phyloP scores from a whole-genome alignment of 352 stramenopile genomes.

The Phytopythium boreale region DNA sequence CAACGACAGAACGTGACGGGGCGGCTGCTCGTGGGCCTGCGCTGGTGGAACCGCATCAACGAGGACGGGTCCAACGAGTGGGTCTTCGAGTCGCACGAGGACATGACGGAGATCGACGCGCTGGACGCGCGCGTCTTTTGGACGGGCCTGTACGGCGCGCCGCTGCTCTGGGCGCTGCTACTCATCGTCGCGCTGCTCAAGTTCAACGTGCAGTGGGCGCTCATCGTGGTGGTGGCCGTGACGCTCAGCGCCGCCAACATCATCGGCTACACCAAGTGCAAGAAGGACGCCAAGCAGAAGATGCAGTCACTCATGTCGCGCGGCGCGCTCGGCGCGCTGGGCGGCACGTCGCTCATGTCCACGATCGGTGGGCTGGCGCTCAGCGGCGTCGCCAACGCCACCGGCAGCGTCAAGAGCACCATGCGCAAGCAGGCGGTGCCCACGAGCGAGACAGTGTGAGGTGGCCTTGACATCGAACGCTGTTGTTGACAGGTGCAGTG shows the following conservation, averaged over 20 bases:
- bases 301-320: conserved; percentile 83
- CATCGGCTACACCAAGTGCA: conserved; percentile 98
- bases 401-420: conserved; percentile 13
- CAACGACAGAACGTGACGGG: conserved; percentile 77
- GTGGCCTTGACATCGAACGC: no score
- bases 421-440: conserved; percentile 11
- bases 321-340: conserved; percentile 63
- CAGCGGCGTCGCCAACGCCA: conserved; percentile 19
- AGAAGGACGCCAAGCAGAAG: conserved; percentile 86
- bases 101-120: conserved; percentile 86
- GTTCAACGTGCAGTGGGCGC: conserved; percentile 93
- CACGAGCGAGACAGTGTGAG: conserved; percentile 42
- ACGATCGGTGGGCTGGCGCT: conserved; percentile 72
- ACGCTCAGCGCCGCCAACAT: conserved; percentile 94
- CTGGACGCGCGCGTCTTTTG: conserved; percentile 94
- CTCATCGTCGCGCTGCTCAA: conserved; percentile 92
- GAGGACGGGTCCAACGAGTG: conserved; percentile 94
- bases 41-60: conserved; percentile 98
- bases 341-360: conserved; percentile 71
- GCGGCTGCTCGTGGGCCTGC: conserved; percentile 90
- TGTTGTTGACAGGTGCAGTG: background rate
- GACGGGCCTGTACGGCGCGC: conserved; percentile 94
- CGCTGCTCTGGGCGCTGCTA: conserved; percentile 89
- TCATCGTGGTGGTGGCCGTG: conserved; percentile 92
- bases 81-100: conserved; percentile 95